phyloP scores from a whole-genome alignment of 148 eudicot species.

The Fallopia convolvulus region DNA sequence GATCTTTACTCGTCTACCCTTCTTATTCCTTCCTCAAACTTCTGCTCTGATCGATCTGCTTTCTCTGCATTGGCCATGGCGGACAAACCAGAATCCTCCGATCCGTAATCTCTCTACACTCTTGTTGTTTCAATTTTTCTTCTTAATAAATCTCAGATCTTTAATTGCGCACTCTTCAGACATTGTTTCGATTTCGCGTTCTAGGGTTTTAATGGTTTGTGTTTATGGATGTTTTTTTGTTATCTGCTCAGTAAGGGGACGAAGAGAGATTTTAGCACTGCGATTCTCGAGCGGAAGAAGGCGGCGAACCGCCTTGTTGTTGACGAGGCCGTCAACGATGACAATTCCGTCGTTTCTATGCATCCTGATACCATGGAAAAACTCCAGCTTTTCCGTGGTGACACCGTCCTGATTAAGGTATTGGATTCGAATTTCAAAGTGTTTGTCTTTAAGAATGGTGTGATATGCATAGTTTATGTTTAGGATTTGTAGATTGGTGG shows the following conservation, averaged over 20 bases:
- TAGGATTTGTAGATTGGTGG: not conserved
- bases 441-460: not conserved
- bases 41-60: not conserved
- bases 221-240: not conserved
- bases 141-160: slow-evolving; percentile 6
- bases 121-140: not conserved
- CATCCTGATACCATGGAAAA: slow-evolving; percentile 90
- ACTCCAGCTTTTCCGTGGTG: slow-evolving; percentile 83
- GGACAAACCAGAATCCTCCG: slow-evolving; percentile 66
- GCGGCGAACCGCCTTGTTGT: slow-evolving; percentile 70
- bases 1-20: slow-evolving; percentile 4
- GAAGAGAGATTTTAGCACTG: slow-evolving; percentile 76
- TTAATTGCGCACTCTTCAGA: not conserved
- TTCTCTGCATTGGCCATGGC: slow-evolving; percentile 26
- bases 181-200: slow-evolving; percentile 1
- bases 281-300: slow-evolving; percentile 74
- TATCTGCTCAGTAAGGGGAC: slow-evolving; percentile 48
- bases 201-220: not conserved
- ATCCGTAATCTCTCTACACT: slow-evolving; percentile 34
- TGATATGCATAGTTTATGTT: not conserved
- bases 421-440: not conserved
- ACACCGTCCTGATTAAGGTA: slow-evolving; percentile 76
- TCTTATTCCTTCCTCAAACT: not conserved
- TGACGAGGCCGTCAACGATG: slow-evolving; percentile 77
- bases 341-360: slow-evolving; percentile 68